phyloP scores from a whole-genome alignment of 805 yeast species.

The Yarrowia keelungensis region DNA sequence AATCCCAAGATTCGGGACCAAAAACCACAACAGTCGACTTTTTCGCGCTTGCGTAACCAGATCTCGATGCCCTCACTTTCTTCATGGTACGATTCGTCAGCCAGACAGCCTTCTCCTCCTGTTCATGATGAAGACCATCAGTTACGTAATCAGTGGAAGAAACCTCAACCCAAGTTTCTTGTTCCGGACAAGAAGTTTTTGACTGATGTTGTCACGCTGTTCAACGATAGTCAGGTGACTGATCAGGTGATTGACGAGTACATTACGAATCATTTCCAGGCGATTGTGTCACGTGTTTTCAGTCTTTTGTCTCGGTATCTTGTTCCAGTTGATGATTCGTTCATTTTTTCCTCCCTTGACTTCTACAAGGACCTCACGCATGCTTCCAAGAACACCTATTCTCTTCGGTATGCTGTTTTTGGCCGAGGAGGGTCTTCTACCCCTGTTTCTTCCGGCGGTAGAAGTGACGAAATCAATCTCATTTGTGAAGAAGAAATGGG shows the following conservation, averaged over 20 bases:
- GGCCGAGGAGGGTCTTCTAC: conserved; percentile 4
- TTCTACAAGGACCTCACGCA: conserved; percentile 18
- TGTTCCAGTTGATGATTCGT: conserved; percentile 10
- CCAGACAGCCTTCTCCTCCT: conserved; percentile 14
- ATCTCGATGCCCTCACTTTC: conserved; percentile 33
- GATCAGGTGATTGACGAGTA: conserved; percentile 22
- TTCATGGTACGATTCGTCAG: conserved; percentile 17
- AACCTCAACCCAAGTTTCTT: conserved; percentile 1
- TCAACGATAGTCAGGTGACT: conserved; percentile 29
- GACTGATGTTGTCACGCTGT: neutral
- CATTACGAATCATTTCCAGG: conserved; percentile 29
- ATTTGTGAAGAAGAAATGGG: conserved; percentile 35
- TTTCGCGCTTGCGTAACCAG: conserved; percentile 27
- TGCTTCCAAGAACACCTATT: conserved; percentile 11
- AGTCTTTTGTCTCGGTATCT: conserved; percentile 12
- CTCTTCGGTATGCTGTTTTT: conserved; percentile 27
- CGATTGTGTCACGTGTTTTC: neutral
- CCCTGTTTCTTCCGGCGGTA: conserved; percentile 19
- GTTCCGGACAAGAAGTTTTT: conserved; percentile 14
- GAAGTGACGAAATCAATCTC: conserved; percentile 10
- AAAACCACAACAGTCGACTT: conserved; percentile 12
- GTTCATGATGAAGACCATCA: conserved; percentile 20
- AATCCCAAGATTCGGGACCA: neutral
- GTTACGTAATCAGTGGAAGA: neutral
- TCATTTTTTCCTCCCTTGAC: conserved; percentile 13